These are phyloP conservation scores for Calonectria naviculata DNA, from an alignment of 2,329 filamentous ascomycete genomes.

Conservation along the genomic window DNA sequence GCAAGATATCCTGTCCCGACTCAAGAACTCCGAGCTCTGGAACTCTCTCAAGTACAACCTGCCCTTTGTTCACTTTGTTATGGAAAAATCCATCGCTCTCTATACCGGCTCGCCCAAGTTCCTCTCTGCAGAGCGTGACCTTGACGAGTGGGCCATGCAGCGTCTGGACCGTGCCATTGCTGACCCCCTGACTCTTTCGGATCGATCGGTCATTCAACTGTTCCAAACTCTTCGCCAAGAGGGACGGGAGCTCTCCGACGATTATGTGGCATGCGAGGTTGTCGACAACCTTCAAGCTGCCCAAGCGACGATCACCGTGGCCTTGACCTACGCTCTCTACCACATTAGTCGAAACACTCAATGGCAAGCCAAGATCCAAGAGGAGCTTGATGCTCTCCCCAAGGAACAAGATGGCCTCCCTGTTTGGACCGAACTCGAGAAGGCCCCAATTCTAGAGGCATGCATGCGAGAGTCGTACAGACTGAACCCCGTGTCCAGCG, in stretches of 20 bases:
- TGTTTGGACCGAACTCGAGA: not conserved
- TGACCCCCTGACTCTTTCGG: not conserved
- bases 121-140: not conserved
- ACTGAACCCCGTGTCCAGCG: constrained; percentile 5
- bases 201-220: not conserved
- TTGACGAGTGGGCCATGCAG: not conserved
- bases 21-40: constrained; percentile 9
- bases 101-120: not conserved
- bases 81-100: not conserved
- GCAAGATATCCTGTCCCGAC: not conserved
- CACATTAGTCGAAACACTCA: constrained; percentile 4
- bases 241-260: not conserved
- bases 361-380: constrained; percentile 1
- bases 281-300: constrained; percentile 1
- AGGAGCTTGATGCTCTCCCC: not conserved
- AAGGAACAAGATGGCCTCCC: constrained; percentile 4
- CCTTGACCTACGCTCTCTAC: constrained; percentile 1
- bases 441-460: not conserved
- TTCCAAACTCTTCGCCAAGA: not conserved
- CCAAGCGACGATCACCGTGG: not conserved
- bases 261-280: constrained; percentile 2
- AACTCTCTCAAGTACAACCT: constrained; percentile 8
- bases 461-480: constrained; percentile 11
- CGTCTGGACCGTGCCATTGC: not conserved
- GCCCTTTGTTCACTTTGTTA: not conserved